These are phyloP conservation scores for Aspergillus sclerotialis DNA, from an alignment of 2,329 filamentous ascomycete genomes.

Conservation along the genomic window DNA sequence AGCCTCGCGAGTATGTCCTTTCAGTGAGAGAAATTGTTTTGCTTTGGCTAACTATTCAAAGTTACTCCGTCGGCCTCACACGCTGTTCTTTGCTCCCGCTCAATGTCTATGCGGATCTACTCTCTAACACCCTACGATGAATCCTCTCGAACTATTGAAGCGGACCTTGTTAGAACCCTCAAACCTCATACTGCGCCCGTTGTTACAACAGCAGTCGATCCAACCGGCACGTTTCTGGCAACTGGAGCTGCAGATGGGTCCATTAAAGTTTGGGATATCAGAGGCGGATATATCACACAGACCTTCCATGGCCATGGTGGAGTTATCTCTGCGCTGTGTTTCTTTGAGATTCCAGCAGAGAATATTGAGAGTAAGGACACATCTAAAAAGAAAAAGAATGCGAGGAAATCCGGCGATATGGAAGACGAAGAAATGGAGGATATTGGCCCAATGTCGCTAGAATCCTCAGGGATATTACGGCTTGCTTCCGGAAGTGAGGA, in stretches of 20 bases:
- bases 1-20: constrained; percentile 35
- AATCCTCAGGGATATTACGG: constrained; percentile 58
- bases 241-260: constrained; percentile 89
- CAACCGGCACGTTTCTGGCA: constrained; percentile 80
- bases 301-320: constrained; percentile 91
- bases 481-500: constrained; percentile 91
- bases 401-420: constrained; percentile 18
- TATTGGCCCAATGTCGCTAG: constrained; percentile 35
- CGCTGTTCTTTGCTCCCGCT: constrained; percentile 85
- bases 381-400: constrained; percentile 37
- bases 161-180: constrained; percentile 67
- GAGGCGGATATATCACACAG: constrained; percentile 83
- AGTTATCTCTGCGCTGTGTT: constrained; percentile 81
- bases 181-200: constrained; percentile 90
- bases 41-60: constrained; percentile 24
- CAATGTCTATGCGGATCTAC: constrained; percentile 92
- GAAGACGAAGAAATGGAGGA: constrained; percentile 39
- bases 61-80: constrained; percentile 85
- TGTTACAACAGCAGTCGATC: constrained; percentile 75
- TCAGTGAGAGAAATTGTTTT: constrained; percentile 1
- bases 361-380: constrained; percentile 34
- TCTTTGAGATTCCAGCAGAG: constrained; percentile 66
- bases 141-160: constrained; percentile 52
- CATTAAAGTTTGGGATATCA: constrained; percentile 95
- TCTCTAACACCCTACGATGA: constrained; percentile 55